A percentile compares a stretch with the other conserved stretches of the same genome.
phyloP scores from a whole-genome alignment of 2,329 filamentous ascomycete species.

The Graphium sp. region DNA sequence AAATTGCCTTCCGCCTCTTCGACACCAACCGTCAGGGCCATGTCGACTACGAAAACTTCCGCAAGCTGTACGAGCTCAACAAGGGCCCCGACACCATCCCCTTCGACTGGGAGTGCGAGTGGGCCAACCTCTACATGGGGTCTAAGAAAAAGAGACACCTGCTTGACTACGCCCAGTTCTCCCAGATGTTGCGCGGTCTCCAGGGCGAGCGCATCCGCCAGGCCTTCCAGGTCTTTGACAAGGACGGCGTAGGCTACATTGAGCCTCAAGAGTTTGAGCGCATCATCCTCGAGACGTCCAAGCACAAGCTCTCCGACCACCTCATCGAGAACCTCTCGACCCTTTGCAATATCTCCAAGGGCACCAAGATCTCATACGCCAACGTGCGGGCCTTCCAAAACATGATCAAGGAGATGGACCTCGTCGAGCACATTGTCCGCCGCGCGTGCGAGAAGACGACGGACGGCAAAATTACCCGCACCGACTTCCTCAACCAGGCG shows the following conservation, averaged over 20 bases:
- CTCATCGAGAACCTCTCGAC: slow-evolving; percentile 79
- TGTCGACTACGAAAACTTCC: slow-evolving; percentile 83
- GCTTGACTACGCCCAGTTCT: slow-evolving; percentile 92
- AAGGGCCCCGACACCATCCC: slow-evolving; percentile 73
- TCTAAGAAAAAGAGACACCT: slow-evolving; percentile 74
- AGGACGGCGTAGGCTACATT: slow-evolving; percentile 85
- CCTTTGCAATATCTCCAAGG: slow-evolving; percentile 82
- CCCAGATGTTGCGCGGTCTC: slow-evolving; percentile 90
- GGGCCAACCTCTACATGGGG: slow-evolving; percentile 89
- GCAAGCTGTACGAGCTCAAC: slow-evolving; percentile 71
- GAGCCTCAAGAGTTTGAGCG: slow-evolving; percentile 90
- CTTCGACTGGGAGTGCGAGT: slow-evolving; percentile 95
- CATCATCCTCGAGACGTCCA: slow-evolving; percentile 85
- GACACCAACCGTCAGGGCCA: slow-evolving; percentile 69
- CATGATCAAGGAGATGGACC: slow-evolving; percentile 92
- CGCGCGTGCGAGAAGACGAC: slow-evolving; percentile 68
- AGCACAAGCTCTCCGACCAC: slow-evolving; percentile 95
- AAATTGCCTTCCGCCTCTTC: slow-evolving; percentile 95
- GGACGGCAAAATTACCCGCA: slow-evolving; percentile 85
- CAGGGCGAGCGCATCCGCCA: slow-evolving; percentile 94
- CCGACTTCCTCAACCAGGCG: slow-evolving; percentile 90
- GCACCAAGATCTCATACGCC: slow-evolving; percentile 92
- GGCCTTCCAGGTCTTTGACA: slow-evolving; percentile 84
- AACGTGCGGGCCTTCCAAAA: slow-evolving; percentile 98
- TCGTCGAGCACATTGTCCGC: slow-evolving; percentile 84